Percentiles rank a stretch among this genome's conserved stretches.
phyloP scores from a whole-genome alignment of 495 filamentous ascomycete genomes.

The Hypomontagnella monticulosa region DNA sequence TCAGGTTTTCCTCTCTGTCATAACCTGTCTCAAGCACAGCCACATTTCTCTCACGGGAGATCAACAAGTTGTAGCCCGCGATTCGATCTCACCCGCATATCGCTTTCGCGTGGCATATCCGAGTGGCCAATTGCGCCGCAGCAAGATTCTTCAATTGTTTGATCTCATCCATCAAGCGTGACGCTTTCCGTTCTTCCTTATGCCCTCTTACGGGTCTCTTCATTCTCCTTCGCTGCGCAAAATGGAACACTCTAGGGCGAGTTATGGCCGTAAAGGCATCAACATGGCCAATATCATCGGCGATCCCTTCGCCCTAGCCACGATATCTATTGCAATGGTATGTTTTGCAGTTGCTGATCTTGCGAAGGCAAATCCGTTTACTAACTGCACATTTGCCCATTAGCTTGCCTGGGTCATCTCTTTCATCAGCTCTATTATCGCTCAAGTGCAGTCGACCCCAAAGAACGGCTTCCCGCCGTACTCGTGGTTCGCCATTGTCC shows the following conservation, averaged over 20 bases:
- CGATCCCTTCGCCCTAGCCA: conserved; percentile 95
- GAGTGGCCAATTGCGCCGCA: conserved; percentile 22
- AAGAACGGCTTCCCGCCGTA: conserved; percentile 74
- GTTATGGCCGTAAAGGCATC: conserved; percentile 68
- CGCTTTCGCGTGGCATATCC: conserved; percentile 23
- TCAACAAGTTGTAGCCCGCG: conserved; percentile 23
- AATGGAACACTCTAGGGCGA: conserved; percentile 74
- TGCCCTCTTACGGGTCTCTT: conserved; percentile 78
- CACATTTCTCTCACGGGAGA: conserved; percentile 26
- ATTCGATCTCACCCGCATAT: conserved; percentile 25
- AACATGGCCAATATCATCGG: conserved; percentile 89
- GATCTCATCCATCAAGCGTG: conserved; percentile 17
- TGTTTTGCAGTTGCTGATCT: conserved; percentile 47
- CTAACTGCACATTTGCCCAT: conserved; percentile 40
- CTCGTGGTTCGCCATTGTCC: conserved; percentile 89
- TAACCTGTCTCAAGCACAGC: conserved; percentile 29
- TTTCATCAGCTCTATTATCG: conserved; percentile 85
- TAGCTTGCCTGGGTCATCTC: conserved; percentile 95
- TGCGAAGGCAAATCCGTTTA: neutral
- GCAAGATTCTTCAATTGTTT: conserved; percentile 29
- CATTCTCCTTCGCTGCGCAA: conserved; percentile 80
- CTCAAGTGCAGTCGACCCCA: conserved; percentile 55
- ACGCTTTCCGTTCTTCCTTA: conserved; percentile 55
- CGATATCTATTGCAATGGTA: conserved; percentile 90
- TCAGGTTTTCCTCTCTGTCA: conserved; percentile 19